These are phyloP conservation scores for Microthyrium microscopicum DNA, from an alignment of 2,329 filamentous ascomycete genomes.

Conservation along the genomic window DNA sequence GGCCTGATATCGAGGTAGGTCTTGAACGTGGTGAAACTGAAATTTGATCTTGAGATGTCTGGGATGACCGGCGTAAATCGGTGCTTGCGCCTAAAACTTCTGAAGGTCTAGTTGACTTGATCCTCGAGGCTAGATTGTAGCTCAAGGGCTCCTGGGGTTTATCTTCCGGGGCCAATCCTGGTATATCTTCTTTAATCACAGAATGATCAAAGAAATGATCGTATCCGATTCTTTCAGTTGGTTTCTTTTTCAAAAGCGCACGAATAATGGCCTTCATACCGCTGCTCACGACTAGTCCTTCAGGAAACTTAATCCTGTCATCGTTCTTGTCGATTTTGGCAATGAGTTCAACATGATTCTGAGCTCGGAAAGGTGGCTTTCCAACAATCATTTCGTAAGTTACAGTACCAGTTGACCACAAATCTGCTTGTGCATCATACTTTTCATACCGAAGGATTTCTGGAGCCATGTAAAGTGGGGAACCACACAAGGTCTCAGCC, in stretches of 20 bases:
- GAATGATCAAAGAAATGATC: constrained; percentile 66
- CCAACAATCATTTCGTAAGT: constrained; percentile 90
- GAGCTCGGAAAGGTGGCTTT: constrained; percentile 75
- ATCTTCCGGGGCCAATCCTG: constrained; percentile 67
- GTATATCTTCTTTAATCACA: constrained; percentile 60
- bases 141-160: constrained; percentile 1
- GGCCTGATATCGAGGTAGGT: no score
- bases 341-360: constrained; percentile 86
- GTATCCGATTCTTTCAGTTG: constrained; percentile 72
- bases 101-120: constrained; percentile 5
- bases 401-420: constrained; percentile 96
- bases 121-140: constrained; percentile 6
- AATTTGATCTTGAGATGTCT: no score
- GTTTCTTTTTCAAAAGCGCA: constrained; percentile 65
- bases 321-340: constrained; percentile 81
- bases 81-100: no score
- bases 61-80: no score
- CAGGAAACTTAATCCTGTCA: constrained; percentile 69
- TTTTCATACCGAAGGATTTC: constrained; percentile 95
- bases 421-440: constrained; percentile 89
- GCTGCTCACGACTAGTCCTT: constrained; percentile 51
- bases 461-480: constrained; percentile 94
- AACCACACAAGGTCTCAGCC: constrained; percentile 91
- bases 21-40: no score
- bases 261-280: constrained; percentile 71